Percentiles rank a stretch among this genome's conserved stretches.
phyloP scores from a whole-genome alignment of 1,284 basidiomycete species.

The Puccinia hordei region DNA sequence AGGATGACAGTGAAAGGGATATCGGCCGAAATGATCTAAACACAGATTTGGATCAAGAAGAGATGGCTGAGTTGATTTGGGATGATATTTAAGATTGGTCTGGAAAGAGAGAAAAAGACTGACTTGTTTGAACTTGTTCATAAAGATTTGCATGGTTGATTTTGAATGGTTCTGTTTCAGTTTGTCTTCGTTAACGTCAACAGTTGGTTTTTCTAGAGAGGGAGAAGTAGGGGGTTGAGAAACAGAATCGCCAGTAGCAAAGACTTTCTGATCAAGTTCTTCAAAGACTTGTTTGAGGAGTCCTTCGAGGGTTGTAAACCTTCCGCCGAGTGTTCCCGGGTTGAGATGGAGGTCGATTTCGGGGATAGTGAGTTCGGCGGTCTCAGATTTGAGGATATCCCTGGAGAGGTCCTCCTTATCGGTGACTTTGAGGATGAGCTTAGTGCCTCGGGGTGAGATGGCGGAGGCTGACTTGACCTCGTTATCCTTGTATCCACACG shows the following conservation, averaged over 20 bases:
- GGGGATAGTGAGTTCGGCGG: conserved; percentile 84
- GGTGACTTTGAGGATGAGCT: conserved; percentile 83
- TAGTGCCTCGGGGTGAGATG: conserved; percentile 80
- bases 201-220: not conserved
- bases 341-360: conserved; percentile 92
- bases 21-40: conserved; percentile 74
- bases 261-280: conserved; percentile 87
- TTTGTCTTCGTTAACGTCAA: no score
- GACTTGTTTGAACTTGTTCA: conserved; percentile 76
- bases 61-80: no score
- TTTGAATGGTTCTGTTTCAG: conserved; percentile 61
- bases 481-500: conserved; percentile 94
- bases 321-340: conserved; percentile 92
- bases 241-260: conserved; percentile 73
- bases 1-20: conserved; percentile 85
- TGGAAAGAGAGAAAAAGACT: conserved; percentile 53
- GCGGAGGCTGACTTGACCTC: conserved; percentile 94
- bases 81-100: no score
- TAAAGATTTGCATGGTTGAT: conserved; percentile 71
- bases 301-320: conserved; percentile 96
- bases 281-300: conserved; percentile 93
- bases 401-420: conserved; percentile 91
- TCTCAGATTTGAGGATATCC: conserved; percentile 93
- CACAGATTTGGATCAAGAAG: not conserved
- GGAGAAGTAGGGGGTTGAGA: not conserved